phyloP scores from a whole-genome alignment of 495 filamentous ascomycete genomes.

The Neurospora terricola region DNA sequence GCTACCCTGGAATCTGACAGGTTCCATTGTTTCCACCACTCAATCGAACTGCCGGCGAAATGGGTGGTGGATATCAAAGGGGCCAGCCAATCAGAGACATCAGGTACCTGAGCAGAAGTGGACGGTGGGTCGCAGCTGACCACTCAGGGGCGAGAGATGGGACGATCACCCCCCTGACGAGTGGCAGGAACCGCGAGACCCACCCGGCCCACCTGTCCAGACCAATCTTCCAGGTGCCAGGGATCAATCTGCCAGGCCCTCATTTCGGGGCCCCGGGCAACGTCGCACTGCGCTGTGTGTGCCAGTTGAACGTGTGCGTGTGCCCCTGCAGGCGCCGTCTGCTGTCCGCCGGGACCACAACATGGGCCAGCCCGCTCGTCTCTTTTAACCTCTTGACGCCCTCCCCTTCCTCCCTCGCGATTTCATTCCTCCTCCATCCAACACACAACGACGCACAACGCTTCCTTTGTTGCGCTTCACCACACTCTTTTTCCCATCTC shows the following conservation, averaged over 20 bases:
- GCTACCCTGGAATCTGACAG: no score
- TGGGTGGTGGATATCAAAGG: background rate
- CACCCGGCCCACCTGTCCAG: background rate
- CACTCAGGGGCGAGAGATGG: conserved; percentile 6
- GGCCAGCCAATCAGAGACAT: conserved; percentile 11
- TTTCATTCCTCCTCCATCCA: conserved; percentile 4
- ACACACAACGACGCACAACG: conserved; percentile 11
- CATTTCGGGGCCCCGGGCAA: conserved; percentile 16
- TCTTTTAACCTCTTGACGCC: conserved; percentile 4
- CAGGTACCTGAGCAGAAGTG: conserved; percentile 18
- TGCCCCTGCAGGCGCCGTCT: background rate
- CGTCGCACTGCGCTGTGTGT: no score
- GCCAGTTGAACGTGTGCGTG: background rate
- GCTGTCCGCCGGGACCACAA: background rate
- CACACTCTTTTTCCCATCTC: conserved; percentile 16
- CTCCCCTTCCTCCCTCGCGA: conserved; percentile 6
- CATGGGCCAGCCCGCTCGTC: background rate
- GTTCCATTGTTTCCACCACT: background rate
- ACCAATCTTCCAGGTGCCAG: background rate
- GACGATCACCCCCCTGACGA: conserved; percentile 11
- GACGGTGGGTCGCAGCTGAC: conserved; percentile 6
- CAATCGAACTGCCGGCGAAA: background rate
- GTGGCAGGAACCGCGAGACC: conserved; percentile 2
- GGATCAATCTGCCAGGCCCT: conserved; percentile 4
- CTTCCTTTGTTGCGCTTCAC: conserved; percentile 14